phyloP scores from a whole-genome alignment of 805 yeast genomes.

The Saturnispora hagleri region DNA sequence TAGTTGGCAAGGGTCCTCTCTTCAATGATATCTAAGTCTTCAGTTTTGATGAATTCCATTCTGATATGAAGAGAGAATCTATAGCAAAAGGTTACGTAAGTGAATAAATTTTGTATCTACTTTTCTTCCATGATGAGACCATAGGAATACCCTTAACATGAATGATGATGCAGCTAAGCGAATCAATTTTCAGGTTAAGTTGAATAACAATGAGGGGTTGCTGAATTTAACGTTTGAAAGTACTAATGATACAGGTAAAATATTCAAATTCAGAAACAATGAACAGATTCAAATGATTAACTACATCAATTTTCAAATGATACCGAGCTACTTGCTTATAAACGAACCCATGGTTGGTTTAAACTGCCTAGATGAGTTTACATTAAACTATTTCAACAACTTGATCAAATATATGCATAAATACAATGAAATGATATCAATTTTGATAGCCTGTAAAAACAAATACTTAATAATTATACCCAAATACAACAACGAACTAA shows the following conservation, averaged over 20 bases:
- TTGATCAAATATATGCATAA: neutral
- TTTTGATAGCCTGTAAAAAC: neutral
- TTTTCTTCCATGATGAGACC: neutral
- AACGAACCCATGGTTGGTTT: neutral
- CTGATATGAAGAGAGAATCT: neutral
- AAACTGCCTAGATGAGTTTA: neutral
- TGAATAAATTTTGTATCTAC: neutral
- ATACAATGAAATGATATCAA: neutral
- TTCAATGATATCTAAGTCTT: conserved; percentile 13
- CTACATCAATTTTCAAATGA: neutral
- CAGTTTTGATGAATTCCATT: conserved; percentile 14
- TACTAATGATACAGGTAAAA: neutral
- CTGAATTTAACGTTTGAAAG: neutral
- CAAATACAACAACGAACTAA: neutral
- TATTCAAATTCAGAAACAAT: neutral
- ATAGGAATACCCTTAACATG: neutral
- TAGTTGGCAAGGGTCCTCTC: conserved; percentile 19
- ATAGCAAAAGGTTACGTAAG: neutral
- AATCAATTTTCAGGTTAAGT: neutral
- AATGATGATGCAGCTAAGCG: neutral
- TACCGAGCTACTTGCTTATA: neutral
- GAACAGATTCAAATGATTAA: neutral
- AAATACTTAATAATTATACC: neutral
- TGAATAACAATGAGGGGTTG: neutral
- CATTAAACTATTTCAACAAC: neutral